Percentiles rank a stretch among this genome's conserved stretches.
phyloP scores from a whole-genome alignment of 1,139 yeast species.

The Suhomyces atakaporum region DNA sequence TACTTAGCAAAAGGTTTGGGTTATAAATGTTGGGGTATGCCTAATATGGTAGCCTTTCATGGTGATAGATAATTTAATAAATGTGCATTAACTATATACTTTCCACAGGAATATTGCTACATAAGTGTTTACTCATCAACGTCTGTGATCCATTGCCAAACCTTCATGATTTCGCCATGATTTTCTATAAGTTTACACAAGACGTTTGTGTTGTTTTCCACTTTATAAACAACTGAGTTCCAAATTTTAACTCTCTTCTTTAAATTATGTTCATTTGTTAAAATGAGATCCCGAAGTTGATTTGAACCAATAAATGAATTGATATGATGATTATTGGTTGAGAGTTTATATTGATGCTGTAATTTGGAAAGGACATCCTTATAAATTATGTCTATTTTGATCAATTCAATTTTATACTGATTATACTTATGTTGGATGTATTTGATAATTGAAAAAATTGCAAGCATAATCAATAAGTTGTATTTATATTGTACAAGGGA shows the following conservation, averaged over 20 bases:
- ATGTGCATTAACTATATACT: constrained; percentile 5
- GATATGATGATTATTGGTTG: constrained; percentile 33
- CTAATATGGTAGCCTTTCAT: constrained; percentile 35
- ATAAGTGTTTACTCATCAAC: constrained; percentile 7
- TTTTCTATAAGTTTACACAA: constrained; percentile 62
- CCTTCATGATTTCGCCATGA: constrained; percentile 84
- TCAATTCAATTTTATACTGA: constrained; percentile 31
- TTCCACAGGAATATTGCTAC: constrained; percentile 1
- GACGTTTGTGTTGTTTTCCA: constrained; percentile 70
- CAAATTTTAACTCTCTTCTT: constrained; percentile 56
- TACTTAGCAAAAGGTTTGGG: constrained; percentile 47
- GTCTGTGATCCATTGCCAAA: constrained; percentile 85
- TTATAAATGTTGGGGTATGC: constrained; percentile 47
- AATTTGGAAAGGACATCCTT: constrained; percentile 51
- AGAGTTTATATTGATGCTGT: constrained; percentile 36
- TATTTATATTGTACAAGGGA: constrained; percentile 47
- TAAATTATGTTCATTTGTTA: constrained; percentile 47
- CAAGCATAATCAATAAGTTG: constrained; percentile 30
- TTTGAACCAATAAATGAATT: constrained; percentile 65
- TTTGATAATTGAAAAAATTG: constrained; percentile 23
- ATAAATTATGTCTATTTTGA: constrained; percentile 38
- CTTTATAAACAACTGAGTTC: constrained; percentile 57
- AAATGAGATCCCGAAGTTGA: constrained; percentile 73
- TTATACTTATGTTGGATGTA: constrained; percentile 35
- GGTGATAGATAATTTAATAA: constrained; percentile 11